Base-by-base conservation (phyloP, 192 early-diverging fungal species). In the Podila epigama region DNA sequence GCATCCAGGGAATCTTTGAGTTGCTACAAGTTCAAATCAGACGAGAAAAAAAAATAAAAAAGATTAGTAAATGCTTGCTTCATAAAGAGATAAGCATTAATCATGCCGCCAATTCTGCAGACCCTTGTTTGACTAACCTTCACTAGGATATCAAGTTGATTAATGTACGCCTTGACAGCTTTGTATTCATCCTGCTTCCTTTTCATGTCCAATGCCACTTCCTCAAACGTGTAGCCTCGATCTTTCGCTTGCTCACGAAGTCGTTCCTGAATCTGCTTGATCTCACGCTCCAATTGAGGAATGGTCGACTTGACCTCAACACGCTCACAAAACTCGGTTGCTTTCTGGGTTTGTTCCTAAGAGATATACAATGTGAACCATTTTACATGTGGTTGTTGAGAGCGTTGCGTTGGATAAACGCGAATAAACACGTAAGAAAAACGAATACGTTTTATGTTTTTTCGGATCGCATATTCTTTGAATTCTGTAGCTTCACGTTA, bases 261-360 rank as follows among this genome's bases (percentile, higher is more conserved):
- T 27, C 85, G 80, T 0, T 64, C 79, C 22, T 83, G 69, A 56
- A 83, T 79, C 22, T 87, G 67, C 18, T 79, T 80, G 22, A 93
- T 88, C 52, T 88, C 77, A 5, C 85, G 83, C 60, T 96, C 89
- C 25, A 95, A 82, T 32, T 82, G 81, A 1, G 70, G 39, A 0
- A 68, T 63, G 12, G 83, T 27, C 27, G 81, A 79, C 25, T 78
- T 80, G 0, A 83, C 83, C 32, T 84, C 60, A 0, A 96, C 89
- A 8, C 93, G 88, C 61, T 90, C 88, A 58, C 89, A 88, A 39
- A 89, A 83, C 29, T 79, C 70, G 58, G 59, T 79, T 0, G 92
- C 91, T 37, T 89, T 68, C 3, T 55, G 68, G n/a, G 71, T 85
- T 35, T 81, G 80, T 42, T 87, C 83, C 50, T 83, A 60, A 16